A percentile compares a stretch with the other conserved stretches of the same genome.
Evolutionary conservation across 192 early-diverging fungal species (phyloP).

Genomic region (Coemansia nantahalensis): DNA sequence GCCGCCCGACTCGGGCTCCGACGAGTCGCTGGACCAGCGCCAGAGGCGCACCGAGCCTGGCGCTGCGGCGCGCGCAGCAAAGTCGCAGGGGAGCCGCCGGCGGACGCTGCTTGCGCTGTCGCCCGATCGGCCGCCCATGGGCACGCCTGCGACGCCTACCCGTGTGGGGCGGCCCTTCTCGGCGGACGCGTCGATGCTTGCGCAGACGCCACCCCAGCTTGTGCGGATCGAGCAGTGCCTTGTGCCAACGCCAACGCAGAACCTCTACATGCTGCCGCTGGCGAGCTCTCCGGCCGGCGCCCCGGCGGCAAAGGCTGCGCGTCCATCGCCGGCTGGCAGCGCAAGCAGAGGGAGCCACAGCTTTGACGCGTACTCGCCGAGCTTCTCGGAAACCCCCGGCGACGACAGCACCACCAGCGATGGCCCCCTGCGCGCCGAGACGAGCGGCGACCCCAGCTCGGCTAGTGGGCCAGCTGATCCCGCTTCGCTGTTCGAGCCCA

Average conservation of each 20-base stretch:
- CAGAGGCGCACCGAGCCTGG: neutral
- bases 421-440: neutral
- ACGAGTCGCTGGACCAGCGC: slow-evolving; percentile 12
- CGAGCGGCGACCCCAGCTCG: slow-evolving; percentile 13
- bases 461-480: slow-evolving; percentile 12
- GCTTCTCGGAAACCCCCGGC: slow-evolving; percentile 21
- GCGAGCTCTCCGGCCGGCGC: slow-evolving; percentile 6
- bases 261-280: slow-evolving; percentile 41
- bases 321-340: neutral
- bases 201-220: slow-evolving; percentile 21
- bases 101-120: slow-evolving; percentile 1
- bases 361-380: slow-evolving; percentile 39
- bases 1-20: slow-evolving; percentile 33
- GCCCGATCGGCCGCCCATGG: neutral
- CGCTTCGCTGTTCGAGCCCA: slow-evolving; percentile 31
- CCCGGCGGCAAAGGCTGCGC: too few species aligned
- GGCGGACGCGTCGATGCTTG: slow-evolving; percentile 38
- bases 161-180: slow-evolving; percentile 36
- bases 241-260: slow-evolving; percentile 25
- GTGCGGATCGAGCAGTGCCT: slow-evolving; percentile 4
- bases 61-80: neutral
- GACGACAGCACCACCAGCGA: slow-evolving; percentile 1
- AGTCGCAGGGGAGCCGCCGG: neutral
- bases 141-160: slow-evolving; percentile 11
- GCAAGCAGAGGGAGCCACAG: slow-evolving; percentile 2